A percentile compares a stretch with the other conserved stretches of the same genome.
Evolutionary conservation across 192 early-diverging fungal genomes (phyloP).

Genomic region (Backusella morwellensis): DNA sequence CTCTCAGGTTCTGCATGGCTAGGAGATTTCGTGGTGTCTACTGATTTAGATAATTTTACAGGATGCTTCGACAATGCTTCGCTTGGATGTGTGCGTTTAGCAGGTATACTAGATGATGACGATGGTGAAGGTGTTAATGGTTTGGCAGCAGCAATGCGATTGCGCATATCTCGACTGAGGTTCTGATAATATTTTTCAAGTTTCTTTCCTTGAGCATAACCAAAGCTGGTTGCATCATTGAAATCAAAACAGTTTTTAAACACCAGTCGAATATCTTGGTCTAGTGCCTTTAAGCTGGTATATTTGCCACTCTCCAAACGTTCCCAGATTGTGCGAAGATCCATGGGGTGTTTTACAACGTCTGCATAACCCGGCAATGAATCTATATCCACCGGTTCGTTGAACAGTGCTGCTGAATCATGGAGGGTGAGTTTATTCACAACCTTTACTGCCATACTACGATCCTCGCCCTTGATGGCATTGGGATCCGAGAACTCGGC

Average conservation of each 20-base stretch:
- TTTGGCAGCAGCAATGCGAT: background rate
- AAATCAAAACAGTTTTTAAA: slow-evolving; percentile 69
- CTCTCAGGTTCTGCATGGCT: background rate
- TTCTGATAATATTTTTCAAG: slow-evolving; percentile 43
- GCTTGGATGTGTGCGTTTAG: background rate
- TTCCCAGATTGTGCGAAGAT: slow-evolving; percentile 62
- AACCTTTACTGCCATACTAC: slow-evolving; percentile 25
- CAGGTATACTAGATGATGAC: background rate
- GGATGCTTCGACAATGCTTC: background rate
- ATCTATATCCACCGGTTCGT: slow-evolving; percentile 67
- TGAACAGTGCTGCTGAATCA: slow-evolving; percentile 58
- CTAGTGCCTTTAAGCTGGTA: slow-evolving; percentile 42
- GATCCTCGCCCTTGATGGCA: slow-evolving; percentile 24
- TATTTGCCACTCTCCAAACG: slow-evolving; percentile 61
- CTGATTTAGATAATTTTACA: background rate
- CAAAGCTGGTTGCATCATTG: slow-evolving; percentile 52
- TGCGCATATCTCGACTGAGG: slow-evolving; percentile 22
- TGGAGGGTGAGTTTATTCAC: slow-evolving; percentile 51
- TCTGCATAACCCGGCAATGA: slow-evolving; percentile 63
- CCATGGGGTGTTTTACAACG: slow-evolving; percentile 71
- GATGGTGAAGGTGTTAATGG: background rate
- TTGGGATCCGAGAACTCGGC: slow-evolving; percentile 23
- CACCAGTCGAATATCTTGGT: slow-evolving; percentile 56
- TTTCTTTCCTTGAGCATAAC: slow-evolving; percentile 47
- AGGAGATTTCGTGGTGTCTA: background rate